A percentile compares a stretch with the other conserved stretches of the same genome.
Conservation (phyloP, 805 yeast species). For the Pichia eremophila region DNA sequence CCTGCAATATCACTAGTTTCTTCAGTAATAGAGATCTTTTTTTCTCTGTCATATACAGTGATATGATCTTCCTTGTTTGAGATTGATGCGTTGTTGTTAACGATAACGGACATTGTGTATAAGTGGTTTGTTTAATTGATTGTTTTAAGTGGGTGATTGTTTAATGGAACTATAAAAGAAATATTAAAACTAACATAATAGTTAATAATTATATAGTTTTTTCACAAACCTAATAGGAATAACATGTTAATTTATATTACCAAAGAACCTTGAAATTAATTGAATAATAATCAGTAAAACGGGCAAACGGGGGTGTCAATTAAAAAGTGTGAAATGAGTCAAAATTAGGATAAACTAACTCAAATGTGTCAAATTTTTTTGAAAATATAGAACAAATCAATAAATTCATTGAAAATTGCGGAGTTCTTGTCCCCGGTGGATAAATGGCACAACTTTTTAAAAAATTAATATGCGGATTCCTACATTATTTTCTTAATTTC, state of each 20-base stretch:
- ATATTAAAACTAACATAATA: no score
- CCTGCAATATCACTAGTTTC: background rate
- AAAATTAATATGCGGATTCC: background rate
- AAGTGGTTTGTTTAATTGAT: background rate
- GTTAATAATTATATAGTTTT: no score
- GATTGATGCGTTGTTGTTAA: slow-evolving; percentile 6
- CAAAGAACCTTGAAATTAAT: no score
- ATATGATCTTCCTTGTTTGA: slow-evolving; percentile 3
- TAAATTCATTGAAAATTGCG: background rate
- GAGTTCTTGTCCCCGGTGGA: background rate
- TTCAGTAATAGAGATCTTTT: slow-evolving; percentile 1
- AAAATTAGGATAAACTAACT: no score
- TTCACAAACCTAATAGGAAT: no score
- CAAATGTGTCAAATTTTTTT: background rate
- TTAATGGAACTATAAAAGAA: background rate
- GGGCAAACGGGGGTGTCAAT: background rate
- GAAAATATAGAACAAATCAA: background rate
- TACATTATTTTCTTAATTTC: no score
- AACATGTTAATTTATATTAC: background rate
- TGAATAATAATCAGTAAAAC: background rate
- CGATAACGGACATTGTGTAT: slow-evolving; percentile 4
- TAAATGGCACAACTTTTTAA: background rate
- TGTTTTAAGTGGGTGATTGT: background rate
- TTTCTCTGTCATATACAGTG: slow-evolving; percentile 5
- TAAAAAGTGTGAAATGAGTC: no score